Conservation (phyloP, 768 basidiomycete genomes). For the Suillus tomentosus region DNA sequence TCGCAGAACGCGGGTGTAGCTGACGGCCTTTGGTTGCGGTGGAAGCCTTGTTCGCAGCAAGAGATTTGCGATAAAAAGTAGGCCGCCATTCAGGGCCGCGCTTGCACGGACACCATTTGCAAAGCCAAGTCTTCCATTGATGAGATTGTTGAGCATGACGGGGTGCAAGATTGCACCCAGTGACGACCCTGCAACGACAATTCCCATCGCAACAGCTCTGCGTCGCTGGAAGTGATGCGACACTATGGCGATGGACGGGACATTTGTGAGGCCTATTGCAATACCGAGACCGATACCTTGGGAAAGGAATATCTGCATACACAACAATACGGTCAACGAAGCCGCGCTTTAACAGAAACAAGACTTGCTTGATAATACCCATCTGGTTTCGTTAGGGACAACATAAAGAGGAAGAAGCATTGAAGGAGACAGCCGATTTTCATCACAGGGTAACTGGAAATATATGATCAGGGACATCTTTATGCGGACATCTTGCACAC, state of each 20-base stretch:
- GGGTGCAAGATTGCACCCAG: constrained; percentile 25
- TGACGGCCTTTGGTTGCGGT: constrained; percentile 16
- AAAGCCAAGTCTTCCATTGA: constrained; percentile 33
- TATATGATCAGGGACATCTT: background rate
- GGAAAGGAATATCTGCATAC: constrained; percentile 42
- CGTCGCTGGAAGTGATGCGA: constrained; percentile 47
- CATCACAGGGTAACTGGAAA: constrained; percentile 43
- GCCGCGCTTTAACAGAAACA: background rate
- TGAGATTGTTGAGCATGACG: constrained; percentile 32
- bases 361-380: constrained; percentile 38
- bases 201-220: constrained; percentile 44
- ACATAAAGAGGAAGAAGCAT: constrained; percentile 43
- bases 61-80: constrained; percentile 36
- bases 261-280: constrained; percentile 42
- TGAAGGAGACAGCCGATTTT: constrained; percentile 47
- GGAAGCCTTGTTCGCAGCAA: constrained; percentile 44
- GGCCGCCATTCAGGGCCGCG: constrained; percentile 40
- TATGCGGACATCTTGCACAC: constrained; percentile 12
- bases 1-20: constrained; percentile 23
- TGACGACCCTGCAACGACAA: constrained; percentile 44
- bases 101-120: constrained; percentile 47
- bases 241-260: constrained; percentile 45
- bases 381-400: constrained; percentile 43
- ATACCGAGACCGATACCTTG: constrained; percentile 41
- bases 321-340: constrained; percentile 26